Conservation (phyloP, 495 filamentous ascomycete species). For the Podospora fimiseda region DNA sequence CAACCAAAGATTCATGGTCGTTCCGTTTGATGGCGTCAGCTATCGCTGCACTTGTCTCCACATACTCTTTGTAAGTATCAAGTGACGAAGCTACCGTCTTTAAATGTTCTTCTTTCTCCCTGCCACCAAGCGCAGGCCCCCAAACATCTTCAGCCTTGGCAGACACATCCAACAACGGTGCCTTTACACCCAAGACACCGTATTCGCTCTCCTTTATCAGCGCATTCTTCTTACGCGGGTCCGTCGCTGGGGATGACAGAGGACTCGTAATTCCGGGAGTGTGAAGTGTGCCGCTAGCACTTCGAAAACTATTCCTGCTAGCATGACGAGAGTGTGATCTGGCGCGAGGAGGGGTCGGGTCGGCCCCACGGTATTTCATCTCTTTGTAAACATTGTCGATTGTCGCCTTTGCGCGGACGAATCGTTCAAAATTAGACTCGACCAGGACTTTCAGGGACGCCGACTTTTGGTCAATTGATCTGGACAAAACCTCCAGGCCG, state of each 20-base stretch:
- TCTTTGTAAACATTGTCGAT: slow-evolving; percentile 98
- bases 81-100: slow-evolving; percentile 66
- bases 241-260: slow-evolving; percentile 27
- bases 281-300: slow-evolving; percentile 40
- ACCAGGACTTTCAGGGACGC: slow-evolving; percentile 92
- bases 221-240: slow-evolving; percentile 74
- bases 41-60: slow-evolving; percentile 71
- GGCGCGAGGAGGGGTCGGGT: slow-evolving; percentile 46
- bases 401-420: slow-evolving; percentile 90
- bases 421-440: slow-evolving; percentile 95
- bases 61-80: slow-evolving; percentile 70
- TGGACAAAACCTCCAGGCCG: slow-evolving; percentile 75
- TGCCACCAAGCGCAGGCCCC: slow-evolving; percentile 86
- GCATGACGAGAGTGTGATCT: slow-evolving; percentile 53
- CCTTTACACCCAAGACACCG: slow-evolving; percentile 83
- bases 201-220: slow-evolving; percentile 91
- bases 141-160: slow-evolving; percentile 94
- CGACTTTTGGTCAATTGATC: slow-evolving; percentile 94
- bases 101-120: slow-evolving; percentile 83
- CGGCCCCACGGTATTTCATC: slow-evolving; percentile 81
- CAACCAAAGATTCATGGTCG: slow-evolving; percentile 80
- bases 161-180: slow-evolving; percentile 77
- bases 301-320: slow-evolving; percentile 60
- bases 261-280: slow-evolving; percentile 21
- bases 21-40: slow-evolving; percentile 79